Conservation (phyloP, 164 flowering plant genomes). For the Sedum album region DNA sequence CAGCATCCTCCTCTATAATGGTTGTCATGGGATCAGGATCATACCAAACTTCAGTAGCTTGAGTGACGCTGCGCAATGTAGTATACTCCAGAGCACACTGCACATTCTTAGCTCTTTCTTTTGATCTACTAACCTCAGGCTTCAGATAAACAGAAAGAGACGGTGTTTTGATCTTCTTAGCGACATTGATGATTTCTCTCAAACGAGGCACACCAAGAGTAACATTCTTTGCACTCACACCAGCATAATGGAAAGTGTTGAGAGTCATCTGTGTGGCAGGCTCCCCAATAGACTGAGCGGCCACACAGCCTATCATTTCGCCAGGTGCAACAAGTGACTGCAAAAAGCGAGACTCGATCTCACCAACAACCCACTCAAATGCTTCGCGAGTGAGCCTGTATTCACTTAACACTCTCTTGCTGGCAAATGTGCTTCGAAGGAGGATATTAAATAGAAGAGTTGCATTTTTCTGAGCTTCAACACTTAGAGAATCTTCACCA, state of each 20-base stretch:
- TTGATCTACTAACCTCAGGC: conserved; percentile 70
- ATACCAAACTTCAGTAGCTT: conserved; percentile 99
- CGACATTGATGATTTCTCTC: conserved; percentile 95
- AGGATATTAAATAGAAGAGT: conserved; percentile 84
- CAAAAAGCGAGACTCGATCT: conserved; percentile 87
- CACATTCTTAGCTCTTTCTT: conserved; percentile 89
- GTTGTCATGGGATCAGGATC: conserved; percentile 99
- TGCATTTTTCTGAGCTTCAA: conserved; percentile 97
- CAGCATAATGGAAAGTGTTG: conserved; percentile 98
- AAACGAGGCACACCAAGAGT: conserved; percentile 97
- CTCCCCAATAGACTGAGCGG: conserved; percentile 98
- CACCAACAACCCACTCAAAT: conserved; percentile 98
- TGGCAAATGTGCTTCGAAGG: conserved; percentile 90
- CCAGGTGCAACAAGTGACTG: conserved; percentile 99
- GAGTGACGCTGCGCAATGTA: conserved; percentile 89
- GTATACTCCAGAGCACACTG: conserved; percentile 97
- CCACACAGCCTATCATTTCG: conserved; percentile 99
- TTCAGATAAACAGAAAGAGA: conserved; percentile 87
- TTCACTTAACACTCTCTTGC: conserved; percentile 89
- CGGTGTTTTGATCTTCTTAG: conserved; percentile 95
- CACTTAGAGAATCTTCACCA: conserved; percentile 81
- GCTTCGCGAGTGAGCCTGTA: conserved; percentile 90
- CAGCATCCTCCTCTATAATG: conserved; percentile 84
- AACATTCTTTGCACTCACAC: conserved; percentile 99
- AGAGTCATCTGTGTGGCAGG: conserved; percentile 99